Percentiles rank a stretch among this genome's conserved stretches.
Conservation (phyloP, 306 rosid species). For the Acacia acuminata region DNA sequence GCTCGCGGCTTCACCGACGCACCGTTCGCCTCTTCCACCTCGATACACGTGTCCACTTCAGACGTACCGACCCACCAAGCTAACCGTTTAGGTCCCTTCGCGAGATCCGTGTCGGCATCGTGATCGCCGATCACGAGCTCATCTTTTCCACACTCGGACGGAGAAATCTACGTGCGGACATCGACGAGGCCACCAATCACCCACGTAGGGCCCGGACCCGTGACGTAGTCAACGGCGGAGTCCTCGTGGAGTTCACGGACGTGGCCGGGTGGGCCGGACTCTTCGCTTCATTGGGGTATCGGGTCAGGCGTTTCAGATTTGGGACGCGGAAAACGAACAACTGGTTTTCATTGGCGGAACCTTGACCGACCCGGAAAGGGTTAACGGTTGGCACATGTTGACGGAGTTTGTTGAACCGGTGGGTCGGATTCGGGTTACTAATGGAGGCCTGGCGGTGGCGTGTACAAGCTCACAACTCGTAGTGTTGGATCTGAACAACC, state of each 20-base stretch:
- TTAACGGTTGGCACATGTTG: constrained; percentile 84
- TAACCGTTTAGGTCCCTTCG: constrained; percentile 53
- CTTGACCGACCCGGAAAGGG: constrained; percentile 69
- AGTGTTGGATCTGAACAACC: constrained; percentile 53
- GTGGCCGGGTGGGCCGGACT: constrained; percentile 79
- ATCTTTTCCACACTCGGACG: constrained; percentile 62
- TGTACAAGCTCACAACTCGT: constrained; percentile 60
- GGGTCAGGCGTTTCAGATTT: constrained; percentile 68
- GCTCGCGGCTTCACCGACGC: constrained; percentile 84
- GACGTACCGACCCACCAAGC: constrained; percentile 52
- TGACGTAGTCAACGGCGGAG: constrained; percentile 59
- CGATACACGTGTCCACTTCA: constrained; percentile 39
- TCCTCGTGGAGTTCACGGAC: constrained; percentile 71
- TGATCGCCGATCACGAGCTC: constrained; percentile 25
- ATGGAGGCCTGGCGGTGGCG: constrained; percentile 56
- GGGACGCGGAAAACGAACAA: constrained; percentile 53
- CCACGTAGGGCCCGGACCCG: constrained; percentile 41
- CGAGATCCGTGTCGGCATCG: constrained; percentile 74
- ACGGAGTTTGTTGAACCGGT: constrained; percentile 50
- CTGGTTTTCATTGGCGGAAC: constrained; percentile 55
- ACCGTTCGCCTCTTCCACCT: constrained; percentile 73
- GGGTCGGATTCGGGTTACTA: constrained; percentile 66
- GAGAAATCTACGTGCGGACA: constrained; percentile 57
- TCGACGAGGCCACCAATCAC: not conserved
- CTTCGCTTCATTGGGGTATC: constrained; percentile 71